Percentiles rank a stretch among this genome's conserved stretches.
phyloP scores from a whole-genome alignment of 2,329 filamentous ascomycete genomes.

The Akanthomyces lecanii region DNA sequence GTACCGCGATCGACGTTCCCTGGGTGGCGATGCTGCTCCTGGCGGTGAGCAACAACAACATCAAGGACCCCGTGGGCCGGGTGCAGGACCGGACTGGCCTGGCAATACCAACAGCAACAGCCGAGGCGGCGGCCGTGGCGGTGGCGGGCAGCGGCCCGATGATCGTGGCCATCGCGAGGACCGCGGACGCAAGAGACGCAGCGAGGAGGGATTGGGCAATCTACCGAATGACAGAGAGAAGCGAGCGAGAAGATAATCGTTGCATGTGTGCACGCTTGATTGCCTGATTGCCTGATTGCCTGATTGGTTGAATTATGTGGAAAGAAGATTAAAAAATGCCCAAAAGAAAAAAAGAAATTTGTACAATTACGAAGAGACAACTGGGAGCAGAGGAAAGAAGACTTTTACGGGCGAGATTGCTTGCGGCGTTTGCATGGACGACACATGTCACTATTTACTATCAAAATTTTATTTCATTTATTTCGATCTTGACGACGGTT shows the following conservation, averaged over 20 bases:
- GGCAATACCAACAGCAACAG: slow-evolving; percentile 3
- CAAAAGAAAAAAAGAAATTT: neutral
- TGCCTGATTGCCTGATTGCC: no score
- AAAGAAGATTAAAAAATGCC: neutral
- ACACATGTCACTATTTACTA: slow-evolving; percentile 2
- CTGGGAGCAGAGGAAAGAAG: neutral
- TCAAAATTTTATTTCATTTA: neutral
- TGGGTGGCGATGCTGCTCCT: slow-evolving; percentile 27
- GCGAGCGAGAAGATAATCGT: slow-evolving; percentile 44
- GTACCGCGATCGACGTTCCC: slow-evolving; percentile 41
- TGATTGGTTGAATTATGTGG: neutral
- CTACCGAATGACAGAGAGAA: slow-evolving; percentile 46
- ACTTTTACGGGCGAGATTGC: slow-evolving; percentile 10
- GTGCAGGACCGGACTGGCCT: slow-evolving; percentile 19
- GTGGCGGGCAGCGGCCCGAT: slow-evolving; percentile 29
- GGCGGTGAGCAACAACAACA: slow-evolving; percentile 16
- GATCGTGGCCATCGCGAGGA: slow-evolving; percentile 35
- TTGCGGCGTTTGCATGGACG: slow-evolving; percentile 1
- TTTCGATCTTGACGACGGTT: neutral
- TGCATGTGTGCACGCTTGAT: slow-evolving; percentile 15
- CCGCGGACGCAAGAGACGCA: slow-evolving; percentile 40
- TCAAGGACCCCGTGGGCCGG: slow-evolving; percentile 27
- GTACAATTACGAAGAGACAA: slow-evolving; percentile 8
- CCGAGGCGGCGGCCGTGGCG: neutral
- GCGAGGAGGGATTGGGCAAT: slow-evolving; percentile 43